Base-by-base conservation (phyloP, 768 basidiomycete genomes). In the Tricholoma sp. region DNA sequence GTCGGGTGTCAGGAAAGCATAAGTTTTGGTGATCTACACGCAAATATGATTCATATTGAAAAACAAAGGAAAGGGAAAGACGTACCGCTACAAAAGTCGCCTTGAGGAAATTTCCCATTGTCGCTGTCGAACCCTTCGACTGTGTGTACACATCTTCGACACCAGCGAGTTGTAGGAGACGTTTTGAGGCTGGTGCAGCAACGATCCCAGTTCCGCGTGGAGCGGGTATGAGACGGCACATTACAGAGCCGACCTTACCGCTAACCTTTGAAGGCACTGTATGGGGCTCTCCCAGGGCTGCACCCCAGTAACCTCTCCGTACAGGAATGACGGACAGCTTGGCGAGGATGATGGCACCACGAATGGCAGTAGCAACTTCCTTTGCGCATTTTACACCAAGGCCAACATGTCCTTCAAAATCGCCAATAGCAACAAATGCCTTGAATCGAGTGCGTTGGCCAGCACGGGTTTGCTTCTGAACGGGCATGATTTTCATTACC, bases 401-500 rank as follows among this genome's bases (percentile, higher is more conserved):
- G 67, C 97, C 97, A 69, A 99, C 95, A 73, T 98, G 97, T 57
- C 97, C 96, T 69, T 98, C 94, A 66, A 86, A 92, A 79, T 99
- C 97, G 72, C 97, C 97, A 68, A 99, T 97, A 59, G 97, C 97
- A 67, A 98, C 97, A 78, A 98, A 98, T 24, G 97, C 97, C 80
- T 99, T 98, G 88, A 99, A 99, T 62, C 97, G 91, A 59, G 97
- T 99, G 66, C 97, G 91, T 77, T 99, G 97, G 74, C 97, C 97
- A 66, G 97, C 97, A 71, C 93, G 94, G 60, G 97, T 99, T 77
- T 99, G 97, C 79, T 99, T 99, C 79, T 98, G 97, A 56, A 99
- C 97, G 64, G 97, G 97, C 88, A 94, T 94, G 73, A 99, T 98
- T 76, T 95, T 96, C 97, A 99, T 99, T 64, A 99, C 97, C 74